phyloP scores from a whole-genome alignment of 2,329 filamentous ascomycete species.

The Botrytis sinoallii region DNA sequence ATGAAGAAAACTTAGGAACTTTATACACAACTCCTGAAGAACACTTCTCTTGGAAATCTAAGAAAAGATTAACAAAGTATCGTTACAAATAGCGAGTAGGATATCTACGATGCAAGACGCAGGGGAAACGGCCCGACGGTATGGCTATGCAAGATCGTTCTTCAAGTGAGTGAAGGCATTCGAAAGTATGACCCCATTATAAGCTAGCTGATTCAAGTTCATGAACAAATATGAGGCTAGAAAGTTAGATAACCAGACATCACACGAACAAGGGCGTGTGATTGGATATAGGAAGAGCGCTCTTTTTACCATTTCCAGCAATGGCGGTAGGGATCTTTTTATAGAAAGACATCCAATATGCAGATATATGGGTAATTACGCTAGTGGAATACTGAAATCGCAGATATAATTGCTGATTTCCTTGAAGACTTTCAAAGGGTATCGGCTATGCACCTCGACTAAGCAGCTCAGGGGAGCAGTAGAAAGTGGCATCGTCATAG shows the following conservation, averaged over 20 bases:
- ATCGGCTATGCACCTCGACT: not conserved
- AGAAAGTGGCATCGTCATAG: not conserved
- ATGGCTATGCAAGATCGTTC: not conserved
- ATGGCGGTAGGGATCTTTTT: not conserved
- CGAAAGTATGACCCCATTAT: not conserved
- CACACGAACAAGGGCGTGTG: not conserved
- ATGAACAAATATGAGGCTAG: not conserved
- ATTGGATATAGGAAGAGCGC: too few relatives aligned
- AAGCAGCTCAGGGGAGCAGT: not conserved
- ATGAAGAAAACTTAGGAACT: not conserved
- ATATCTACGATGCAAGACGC: not conserved
- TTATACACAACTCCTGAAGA: not conserved
- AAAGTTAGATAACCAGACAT: not conserved
- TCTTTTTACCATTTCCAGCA: too few relatives aligned
- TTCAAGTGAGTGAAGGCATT: not conserved
- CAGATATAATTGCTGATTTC: not conserved
- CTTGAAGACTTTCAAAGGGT: not conserved
- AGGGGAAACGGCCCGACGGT: not conserved
- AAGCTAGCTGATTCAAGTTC: not conserved
- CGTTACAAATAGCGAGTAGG: not conserved
- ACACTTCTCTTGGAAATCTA: not conserved
- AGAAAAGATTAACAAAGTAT: not conserved
- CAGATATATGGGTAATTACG: not conserved
- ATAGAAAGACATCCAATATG: not conserved
- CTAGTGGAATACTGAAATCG: not conserved